These are phyloP conservation scores for Epicoccum sorghinum DNA, from an alignment of 2,329 filamentous ascomycete genomes.

Conservation along the genomic window DNA sequence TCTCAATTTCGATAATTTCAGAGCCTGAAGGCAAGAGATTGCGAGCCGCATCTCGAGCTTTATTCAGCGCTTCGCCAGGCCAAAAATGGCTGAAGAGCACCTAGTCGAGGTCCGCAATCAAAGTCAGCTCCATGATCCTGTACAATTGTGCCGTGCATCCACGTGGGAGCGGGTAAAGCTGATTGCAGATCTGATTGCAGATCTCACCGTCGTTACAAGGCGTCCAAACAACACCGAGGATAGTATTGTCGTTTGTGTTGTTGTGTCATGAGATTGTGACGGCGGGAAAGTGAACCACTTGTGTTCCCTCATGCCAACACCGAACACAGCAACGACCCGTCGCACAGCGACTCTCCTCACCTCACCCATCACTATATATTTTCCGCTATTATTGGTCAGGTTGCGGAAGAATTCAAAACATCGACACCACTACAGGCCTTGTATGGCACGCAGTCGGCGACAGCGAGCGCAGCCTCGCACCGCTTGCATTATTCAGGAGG, in stretches of 20 bases:
- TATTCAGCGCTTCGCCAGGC: too few relatives aligned
- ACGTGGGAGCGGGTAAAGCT: neutral
- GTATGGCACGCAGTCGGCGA: neutral
- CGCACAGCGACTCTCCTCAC: conserved; percentile 4
- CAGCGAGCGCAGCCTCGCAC: conserved; percentile 5
- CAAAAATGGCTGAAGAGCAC: too few relatives aligned
- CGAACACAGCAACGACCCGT: conserved; percentile 4
- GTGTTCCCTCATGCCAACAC: neutral
- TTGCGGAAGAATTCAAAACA: neutral
- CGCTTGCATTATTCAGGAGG: conserved; percentile 15
- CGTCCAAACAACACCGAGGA: neutral
- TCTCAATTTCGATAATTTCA: too few relatives aligned
- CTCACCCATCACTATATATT: neutral
- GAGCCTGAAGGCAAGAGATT: too few relatives aligned
- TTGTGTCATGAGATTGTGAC: neutral
- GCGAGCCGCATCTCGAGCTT: too few relatives aligned
- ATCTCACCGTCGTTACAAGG: neutral
- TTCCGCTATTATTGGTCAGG: neutral
- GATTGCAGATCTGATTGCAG: too few relatives aligned
- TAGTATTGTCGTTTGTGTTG: neutral
- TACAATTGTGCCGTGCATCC: neutral
- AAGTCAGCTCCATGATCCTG: too few relatives aligned
- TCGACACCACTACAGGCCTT: neutral
- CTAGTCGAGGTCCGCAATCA: too few relatives aligned
- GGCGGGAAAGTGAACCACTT: neutral